A percentile compares a stretch with the other conserved stretches of the same genome.
phyloP scores from a whole-genome alignment of 768 basidiomycete genomes.

The Kwoniella sp. region DNA sequence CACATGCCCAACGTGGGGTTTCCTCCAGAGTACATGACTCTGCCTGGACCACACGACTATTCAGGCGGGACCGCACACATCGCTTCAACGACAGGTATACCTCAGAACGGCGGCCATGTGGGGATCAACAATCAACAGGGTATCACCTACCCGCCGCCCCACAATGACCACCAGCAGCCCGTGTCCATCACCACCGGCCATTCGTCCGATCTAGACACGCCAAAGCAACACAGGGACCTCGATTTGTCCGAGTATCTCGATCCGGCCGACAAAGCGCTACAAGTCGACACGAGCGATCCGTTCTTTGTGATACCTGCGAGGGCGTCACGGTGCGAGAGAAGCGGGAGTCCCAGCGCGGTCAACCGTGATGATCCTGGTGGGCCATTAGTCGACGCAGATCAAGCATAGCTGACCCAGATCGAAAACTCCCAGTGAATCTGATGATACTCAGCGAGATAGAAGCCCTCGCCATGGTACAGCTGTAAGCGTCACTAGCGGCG shows the following conservation, averaged over 20 bases:
- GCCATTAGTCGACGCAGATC: constrained; percentile 1
- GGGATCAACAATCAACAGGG: no score
- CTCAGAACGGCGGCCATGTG: no score
- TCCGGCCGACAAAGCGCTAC: constrained; percentile 16
- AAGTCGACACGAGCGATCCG: constrained; percentile 6
- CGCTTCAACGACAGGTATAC: no score
- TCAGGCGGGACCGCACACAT: no score
- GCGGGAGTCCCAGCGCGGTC: neutral
- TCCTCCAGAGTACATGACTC: no score
- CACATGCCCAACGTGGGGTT: no score
- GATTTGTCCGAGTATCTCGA: constrained; percentile 30
- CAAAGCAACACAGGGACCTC: constrained; percentile 15
- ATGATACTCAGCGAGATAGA: constrained; percentile 19
- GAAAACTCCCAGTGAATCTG: constrained; percentile 25
- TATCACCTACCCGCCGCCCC: neutral
- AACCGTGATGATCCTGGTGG: constrained; percentile 21
- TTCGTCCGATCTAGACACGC: neutral
- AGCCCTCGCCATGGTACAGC: constrained; percentile 14
- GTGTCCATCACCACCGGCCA: neutral
- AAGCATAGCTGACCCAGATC: no score
- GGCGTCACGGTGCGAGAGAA: neutral
- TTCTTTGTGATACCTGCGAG: constrained; percentile 15
- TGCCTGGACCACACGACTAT: no score
- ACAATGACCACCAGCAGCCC: neutral
- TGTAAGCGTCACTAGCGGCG: constrained; percentile 2